A percentile compares a stretch with the other conserved stretches of the same genome.
phyloP scores from a whole-genome alignment of 2,329 filamentous ascomycete genomes.

The Penicillium brevicompactum region DNA sequence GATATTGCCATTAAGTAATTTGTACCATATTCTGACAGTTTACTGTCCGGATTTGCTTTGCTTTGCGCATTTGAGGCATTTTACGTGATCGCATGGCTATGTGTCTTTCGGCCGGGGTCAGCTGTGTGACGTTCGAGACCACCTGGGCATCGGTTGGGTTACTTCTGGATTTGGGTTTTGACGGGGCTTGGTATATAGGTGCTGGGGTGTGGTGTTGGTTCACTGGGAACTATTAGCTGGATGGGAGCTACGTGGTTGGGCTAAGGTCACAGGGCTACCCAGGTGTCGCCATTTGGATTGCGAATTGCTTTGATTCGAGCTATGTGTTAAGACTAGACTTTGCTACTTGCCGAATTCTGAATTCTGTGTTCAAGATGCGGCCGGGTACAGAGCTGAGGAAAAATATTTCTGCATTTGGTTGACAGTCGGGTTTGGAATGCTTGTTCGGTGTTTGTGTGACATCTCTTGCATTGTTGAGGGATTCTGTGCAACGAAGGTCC shows the following conservation, averaged over 20 bases:
- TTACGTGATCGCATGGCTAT: background rate
- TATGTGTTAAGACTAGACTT: background rate
- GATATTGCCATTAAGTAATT: background rate
- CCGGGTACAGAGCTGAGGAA: background rate
- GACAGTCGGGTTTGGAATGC: background rate
- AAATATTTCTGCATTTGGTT: background rate
- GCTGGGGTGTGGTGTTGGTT: background rate
- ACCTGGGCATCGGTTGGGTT: background rate
- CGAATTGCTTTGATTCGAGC: too few species aligned
- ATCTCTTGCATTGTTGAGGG: background rate
- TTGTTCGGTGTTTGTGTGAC: background rate
- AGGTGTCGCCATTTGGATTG: too few species aligned
- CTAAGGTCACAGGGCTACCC: background rate
- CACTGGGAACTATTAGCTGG: background rate
- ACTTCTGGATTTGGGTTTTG: background rate
- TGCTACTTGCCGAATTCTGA: background rate
- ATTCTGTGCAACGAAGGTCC: background rate
- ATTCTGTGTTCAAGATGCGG: too few species aligned
- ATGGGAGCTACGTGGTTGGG: background rate
- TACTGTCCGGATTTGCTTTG: background rate
- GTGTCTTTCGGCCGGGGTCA: background rate
- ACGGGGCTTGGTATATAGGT: background rate
- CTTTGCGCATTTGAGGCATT: background rate
- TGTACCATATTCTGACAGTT: background rate
- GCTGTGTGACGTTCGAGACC: background rate